A percentile compares a stretch with the other conserved stretches of the same genome.
Conservation (phyloP, 2,329 filamentous ascomycete species). For the Botryotinia convoluta region DNA sequence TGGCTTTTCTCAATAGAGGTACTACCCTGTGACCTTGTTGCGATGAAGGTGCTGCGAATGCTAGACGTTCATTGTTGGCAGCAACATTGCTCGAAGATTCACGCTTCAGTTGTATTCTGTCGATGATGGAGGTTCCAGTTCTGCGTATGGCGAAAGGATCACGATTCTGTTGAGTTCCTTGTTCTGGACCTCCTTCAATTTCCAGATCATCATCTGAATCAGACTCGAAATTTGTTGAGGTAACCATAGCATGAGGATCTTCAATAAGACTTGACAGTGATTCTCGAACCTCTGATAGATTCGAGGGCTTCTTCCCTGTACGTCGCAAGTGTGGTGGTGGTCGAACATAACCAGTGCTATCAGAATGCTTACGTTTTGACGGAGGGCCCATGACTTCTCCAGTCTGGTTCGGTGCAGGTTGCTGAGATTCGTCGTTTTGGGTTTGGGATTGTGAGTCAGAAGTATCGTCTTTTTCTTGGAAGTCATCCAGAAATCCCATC, state of each 20-base stretch:
- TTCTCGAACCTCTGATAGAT: conserved; percentile 76
- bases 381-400: conserved; percentile 32
- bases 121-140: conserved; percentile 56
- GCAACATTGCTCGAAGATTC: conserved; percentile 43
- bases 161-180: conserved; percentile 36
- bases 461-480: conserved; percentile 43
- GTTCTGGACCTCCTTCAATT: conserved; percentile 50
- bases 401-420: conserved; percentile 53
- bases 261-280: conserved; percentile 83
- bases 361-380: conserved; percentile 43
- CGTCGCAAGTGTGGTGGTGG: conserved; percentile 61
- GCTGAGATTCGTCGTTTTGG: conserved; percentile 36
- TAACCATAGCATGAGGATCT: conserved; percentile 51
- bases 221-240: conserved; percentile 51
- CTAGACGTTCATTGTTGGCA: conserved; percentile 46
- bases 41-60: conserved; percentile 50
- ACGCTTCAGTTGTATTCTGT: conserved; percentile 71
- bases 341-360: conserved; percentile 46
- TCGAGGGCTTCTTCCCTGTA: conserved; percentile 65
- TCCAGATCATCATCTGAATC: conserved; percentile 53
- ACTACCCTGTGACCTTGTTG: conserved; percentile 62
- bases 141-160: conserved; percentile 39
- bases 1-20: conserved; percentile 68
- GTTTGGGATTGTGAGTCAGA: conserved; percentile 42
- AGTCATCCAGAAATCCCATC: conserved; percentile 67